Conservation (phyloP, 2,329 filamentous ascomycete species). For the Alternaria alternata region DNA sequence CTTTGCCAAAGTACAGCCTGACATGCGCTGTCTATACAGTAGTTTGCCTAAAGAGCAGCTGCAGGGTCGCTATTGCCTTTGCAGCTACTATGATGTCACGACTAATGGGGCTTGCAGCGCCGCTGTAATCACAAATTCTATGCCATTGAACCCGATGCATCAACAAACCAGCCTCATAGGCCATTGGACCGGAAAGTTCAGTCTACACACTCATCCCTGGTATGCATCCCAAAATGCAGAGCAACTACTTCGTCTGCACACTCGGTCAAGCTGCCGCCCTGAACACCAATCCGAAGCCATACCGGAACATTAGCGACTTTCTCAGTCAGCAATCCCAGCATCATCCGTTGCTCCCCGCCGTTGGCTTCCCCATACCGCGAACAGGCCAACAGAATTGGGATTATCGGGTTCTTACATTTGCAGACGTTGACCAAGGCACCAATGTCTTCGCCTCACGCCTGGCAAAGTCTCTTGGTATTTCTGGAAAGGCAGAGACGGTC, state of each 20-base stretch:
- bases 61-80: slow-evolving; percentile 14
- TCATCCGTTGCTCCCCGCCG: slow-evolving; percentile 54
- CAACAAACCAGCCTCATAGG: not conserved
- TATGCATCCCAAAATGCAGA: slow-evolving; percentile 28
- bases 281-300: slow-evolving; percentile 47
- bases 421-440: slow-evolving; percentile 46
- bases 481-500: slow-evolving; percentile 47
- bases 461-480: slow-evolving; percentile 20
- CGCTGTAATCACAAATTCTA: not conserved
- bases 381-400: slow-evolving; percentile 30
- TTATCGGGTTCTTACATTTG: slow-evolving; percentile 48
- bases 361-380: slow-evolving; percentile 58
- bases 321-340: slow-evolving; percentile 58
- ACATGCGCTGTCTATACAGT: not conserved
- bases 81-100: slow-evolving; percentile 39
- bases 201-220: not conserved
- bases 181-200: slow-evolving; percentile 1
- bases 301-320: slow-evolving; percentile 59
- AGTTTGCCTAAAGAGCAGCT: slow-evolving; percentile 2
- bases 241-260: slow-evolving; percentile 69
- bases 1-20: not conserved
- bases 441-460: slow-evolving; percentile 48
- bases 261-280: slow-evolving; percentile 62
- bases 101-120: slow-evolving; percentile 21
- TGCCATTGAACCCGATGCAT: not conserved